Percentiles rank a stretch among this genome's conserved stretches.
phyloP scores from a whole-genome alignment of 148 eudicot genomes.

The Rhododendron williamsianum region DNA sequence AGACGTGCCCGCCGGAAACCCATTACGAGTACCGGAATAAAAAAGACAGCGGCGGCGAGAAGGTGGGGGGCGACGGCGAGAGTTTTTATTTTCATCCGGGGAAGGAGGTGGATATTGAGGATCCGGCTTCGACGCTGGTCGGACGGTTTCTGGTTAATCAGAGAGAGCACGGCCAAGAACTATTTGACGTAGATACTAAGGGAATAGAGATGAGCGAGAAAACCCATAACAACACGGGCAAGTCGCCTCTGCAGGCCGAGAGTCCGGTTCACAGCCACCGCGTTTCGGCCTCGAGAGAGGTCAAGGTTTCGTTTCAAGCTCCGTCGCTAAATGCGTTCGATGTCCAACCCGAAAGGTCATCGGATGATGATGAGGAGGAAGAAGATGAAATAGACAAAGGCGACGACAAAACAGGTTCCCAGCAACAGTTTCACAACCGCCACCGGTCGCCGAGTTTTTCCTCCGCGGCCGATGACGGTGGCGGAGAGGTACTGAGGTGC shows the following conservation, averaged over 20 bases:
- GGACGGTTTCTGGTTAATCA: constrained; percentile 9
- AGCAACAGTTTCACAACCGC: neutral
- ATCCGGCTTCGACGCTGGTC: neutral
- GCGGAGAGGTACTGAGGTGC: constrained; percentile 48
- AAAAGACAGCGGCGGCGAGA: neutral
- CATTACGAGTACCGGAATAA: constrained; percentile 6
- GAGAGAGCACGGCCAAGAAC: neutral
- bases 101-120: constrained; percentile 14
- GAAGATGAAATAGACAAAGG: neutral
- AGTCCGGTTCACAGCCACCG: neutral
- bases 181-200: neutral
- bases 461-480: neutral
- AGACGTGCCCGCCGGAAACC: constrained; percentile 6
- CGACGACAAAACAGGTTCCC: neutral
- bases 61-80: neutral
- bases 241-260: neutral
- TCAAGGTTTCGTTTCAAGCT: constrained; percentile 25
- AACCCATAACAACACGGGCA: constrained; percentile 5
- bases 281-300: constrained; percentile 12
- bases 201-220: constrained; percentile 4
- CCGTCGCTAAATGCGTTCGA: constrained; percentile 13
- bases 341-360: constrained; percentile 8
- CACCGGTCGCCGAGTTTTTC: neutral
- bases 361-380: neutral
- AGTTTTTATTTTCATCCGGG: neutral